A percentile compares a stretch with the other conserved stretches of the same genome.
Evolutionary conservation across 2,329 filamentous ascomycete genomes (phyloP).

Genomic region (Verticillium longisporum): DNA sequence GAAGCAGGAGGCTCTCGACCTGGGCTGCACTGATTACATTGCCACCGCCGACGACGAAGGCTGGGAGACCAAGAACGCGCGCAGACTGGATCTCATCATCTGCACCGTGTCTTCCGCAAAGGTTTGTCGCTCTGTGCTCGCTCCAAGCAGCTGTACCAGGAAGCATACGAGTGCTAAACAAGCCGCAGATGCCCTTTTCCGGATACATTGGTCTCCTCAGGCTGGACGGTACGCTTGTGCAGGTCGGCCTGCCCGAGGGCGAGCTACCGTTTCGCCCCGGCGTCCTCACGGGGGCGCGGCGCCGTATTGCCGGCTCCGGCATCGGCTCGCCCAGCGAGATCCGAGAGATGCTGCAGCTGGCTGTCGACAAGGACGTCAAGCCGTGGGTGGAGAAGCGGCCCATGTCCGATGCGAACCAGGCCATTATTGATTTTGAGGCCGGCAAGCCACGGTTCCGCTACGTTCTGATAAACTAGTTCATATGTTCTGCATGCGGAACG

Average conservation of each 20-base stretch:
- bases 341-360: slow-evolving; percentile 19
- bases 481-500: no score
- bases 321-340: slow-evolving; percentile 8
- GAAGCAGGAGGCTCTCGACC: slow-evolving; percentile 6
- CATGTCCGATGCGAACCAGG: slow-evolving; percentile 40
- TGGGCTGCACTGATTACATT: slow-evolving; percentile 13
- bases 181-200: slow-evolving; percentile 32
- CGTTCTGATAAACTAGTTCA: slow-evolving; percentile 20
- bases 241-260: slow-evolving; percentile 49
- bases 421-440: slow-evolving; percentile 45
- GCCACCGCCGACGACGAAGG: slow-evolving; percentile 32
- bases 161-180: background rate
- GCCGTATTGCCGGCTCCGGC: slow-evolving; percentile 7
- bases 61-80: slow-evolving; percentile 45
- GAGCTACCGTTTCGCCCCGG: slow-evolving; percentile 15
- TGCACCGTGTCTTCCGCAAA: slow-evolving; percentile 40
- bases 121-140: background rate
- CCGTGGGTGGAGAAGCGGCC: slow-evolving; percentile 19
- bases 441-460: slow-evolving; percentile 44
- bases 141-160: no score
- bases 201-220: slow-evolving; percentile 53
- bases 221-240: slow-evolving; percentile 49
- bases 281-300: slow-evolving; percentile 8
- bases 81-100: slow-evolving; percentile 51
- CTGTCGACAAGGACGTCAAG: slow-evolving; percentile 17